Evolutionary conservation across 441 rosid species (phyloP), one percentile per base, ranked within the genome.

Genomic region (Oxalis stricta): DNA sequence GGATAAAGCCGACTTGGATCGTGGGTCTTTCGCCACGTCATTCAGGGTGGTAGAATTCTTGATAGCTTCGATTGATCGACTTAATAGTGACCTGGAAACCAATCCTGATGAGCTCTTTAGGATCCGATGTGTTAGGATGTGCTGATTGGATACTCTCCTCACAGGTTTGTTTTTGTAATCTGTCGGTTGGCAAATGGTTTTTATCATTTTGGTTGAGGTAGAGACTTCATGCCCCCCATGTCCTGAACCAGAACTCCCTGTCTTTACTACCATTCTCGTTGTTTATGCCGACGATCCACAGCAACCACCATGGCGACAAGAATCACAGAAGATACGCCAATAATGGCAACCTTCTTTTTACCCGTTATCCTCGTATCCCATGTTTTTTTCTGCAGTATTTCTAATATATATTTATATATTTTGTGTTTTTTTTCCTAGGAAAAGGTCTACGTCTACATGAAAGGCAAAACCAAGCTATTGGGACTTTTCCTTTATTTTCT

Each of bases 251-350:
- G 33, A 2, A 11, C 12, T 30, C 29, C 7, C 36, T 5, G 6
- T 5, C 0, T 3, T 8, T 49, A 10, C 18, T 1, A 6, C 32
- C 22, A 38, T 40, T 33, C 31, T 41, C 12, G 11, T 5, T 32
- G 29, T 22, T n/a, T 0, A 61, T 19, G 5, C 73, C 63, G 7
- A 76, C 61, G 0, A n/a, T 77, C 68, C 44, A 71, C 75, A 0
- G 74, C 83, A 7, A 81, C 75, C 38, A 83, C 77, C 74, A 77
- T 63, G 21, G 78, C 89, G 22, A 87, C 73, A 8, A 87, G 63
- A 22, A 72, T 33, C 38, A 87, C 20, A 15, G 72, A 63, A 4
- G 78, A 63, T 15, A 78, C 66, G 14, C 75, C 72, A 2, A 70
- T 54, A 8, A 78, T 20, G 34, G 64, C 70, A 3, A 48, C 30